A percentile compares a stretch with the other conserved stretches of the same genome.
These are phyloP conservation scores for Gnetum montanum DNA, from an alignment of 75 land plant species.

Conservation along the genomic window DNA sequence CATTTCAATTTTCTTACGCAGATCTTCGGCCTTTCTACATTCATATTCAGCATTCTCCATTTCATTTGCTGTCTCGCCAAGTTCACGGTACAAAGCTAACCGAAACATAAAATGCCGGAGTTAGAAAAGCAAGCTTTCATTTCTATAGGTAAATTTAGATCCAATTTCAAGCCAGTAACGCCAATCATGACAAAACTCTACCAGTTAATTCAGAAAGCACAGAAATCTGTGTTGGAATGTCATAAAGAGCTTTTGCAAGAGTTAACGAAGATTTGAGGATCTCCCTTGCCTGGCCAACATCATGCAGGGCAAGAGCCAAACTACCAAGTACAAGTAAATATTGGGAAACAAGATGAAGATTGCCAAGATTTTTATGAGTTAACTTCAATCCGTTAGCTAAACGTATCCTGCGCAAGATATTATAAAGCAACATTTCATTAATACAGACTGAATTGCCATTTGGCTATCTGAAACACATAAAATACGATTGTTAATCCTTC, in stretches of 20 bases:
- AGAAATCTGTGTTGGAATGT: slow-evolving; percentile 85
- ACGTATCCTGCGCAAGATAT: slow-evolving; percentile 41
- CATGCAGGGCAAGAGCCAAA: slow-evolving; percentile 84
- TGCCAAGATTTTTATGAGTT: slow-evolving; percentile 76
- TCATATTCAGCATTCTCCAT: slow-evolving; percentile 69
- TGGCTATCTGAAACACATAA: too few relatives aligned
- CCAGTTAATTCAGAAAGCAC: slow-evolving; percentile 80
- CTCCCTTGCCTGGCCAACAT: slow-evolving; percentile 82
- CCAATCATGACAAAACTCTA: slow-evolving; percentile 8
- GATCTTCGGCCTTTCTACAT: slow-evolving; percentile 58
- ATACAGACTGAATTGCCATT: too few relatives aligned
- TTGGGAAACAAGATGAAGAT: slow-evolving; percentile 92
- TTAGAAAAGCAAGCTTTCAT: too few relatives aligned
- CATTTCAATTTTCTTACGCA: slow-evolving; percentile 54
- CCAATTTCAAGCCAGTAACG: background rate
- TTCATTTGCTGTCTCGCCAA: slow-evolving; percentile 67
- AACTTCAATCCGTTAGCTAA: slow-evolving; percentile 76
- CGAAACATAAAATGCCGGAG: slow-evolving; percentile 1
- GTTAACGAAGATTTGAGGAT: slow-evolving; percentile 86
- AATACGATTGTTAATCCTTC: too few relatives aligned
- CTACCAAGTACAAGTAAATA: slow-evolving; percentile 82
- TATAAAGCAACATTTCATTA: too few relatives aligned
- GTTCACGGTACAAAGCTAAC: slow-evolving; percentile 67
- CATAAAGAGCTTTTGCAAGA: slow-evolving; percentile 82
- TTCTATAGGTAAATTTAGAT: too few relatives aligned